Conservation (phyloP, 2,329 filamentous ascomycete species). For the Monilinia laxa region DNA sequence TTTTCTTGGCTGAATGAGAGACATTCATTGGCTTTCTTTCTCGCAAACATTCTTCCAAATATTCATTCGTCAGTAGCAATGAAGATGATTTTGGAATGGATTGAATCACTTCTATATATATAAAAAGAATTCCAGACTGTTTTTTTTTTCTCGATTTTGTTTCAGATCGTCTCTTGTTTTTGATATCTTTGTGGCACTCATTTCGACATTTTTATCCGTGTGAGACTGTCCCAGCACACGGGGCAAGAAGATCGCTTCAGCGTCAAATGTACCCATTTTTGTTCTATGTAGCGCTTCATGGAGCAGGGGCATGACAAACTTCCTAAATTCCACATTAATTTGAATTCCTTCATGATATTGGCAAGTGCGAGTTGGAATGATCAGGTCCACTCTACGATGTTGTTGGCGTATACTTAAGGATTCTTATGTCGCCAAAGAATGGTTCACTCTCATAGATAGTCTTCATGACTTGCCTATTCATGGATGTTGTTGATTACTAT, state of each 20-base stretch:
- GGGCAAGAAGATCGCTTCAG: neutral
- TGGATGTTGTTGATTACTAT: neutral
- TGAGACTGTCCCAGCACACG: conserved; percentile 1
- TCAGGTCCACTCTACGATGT: neutral
- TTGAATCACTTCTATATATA: neutral
- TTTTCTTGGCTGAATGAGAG: neutral
- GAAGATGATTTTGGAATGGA: neutral
- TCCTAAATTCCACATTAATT: conserved; percentile 3
- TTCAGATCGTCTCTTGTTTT: neutral
- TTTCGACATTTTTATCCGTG: neutral
- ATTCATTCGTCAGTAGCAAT: conserved; percentile 3
- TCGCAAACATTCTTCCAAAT: neutral
- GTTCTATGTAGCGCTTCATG: conserved; percentile 1
- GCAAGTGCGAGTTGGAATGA: neutral
- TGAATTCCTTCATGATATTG: conserved; percentile 7
- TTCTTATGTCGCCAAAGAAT: neutral
- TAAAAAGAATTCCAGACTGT: neutral
- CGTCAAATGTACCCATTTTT: neutral
- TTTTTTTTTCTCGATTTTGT: neutral
- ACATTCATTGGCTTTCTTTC: too few species aligned
- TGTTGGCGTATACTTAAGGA: neutral
- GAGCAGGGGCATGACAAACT: neutral
- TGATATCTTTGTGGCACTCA: neutral
- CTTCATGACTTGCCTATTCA: neutral
- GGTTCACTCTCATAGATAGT: neutral